A percentile compares a stretch with the other conserved stretches of the same genome.
These are phyloP conservation scores for Melaleuca quinquenervia DNA, from an alignment of 345 rosid genomes.

Conservation along the genomic window DNA sequence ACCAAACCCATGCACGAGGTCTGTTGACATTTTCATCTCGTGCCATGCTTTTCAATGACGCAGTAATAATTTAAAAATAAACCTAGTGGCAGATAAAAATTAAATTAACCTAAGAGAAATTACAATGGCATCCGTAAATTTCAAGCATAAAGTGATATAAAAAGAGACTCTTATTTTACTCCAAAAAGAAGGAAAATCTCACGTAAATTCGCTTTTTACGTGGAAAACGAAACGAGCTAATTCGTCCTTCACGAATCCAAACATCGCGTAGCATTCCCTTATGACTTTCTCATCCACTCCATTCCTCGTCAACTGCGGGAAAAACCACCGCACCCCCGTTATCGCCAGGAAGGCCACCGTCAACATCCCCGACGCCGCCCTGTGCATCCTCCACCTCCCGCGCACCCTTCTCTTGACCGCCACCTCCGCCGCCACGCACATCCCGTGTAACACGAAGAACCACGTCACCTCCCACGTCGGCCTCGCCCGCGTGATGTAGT, in stretches of 20 bases:
- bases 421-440: constrained; percentile 30
- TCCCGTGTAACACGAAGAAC: constrained; percentile 51
- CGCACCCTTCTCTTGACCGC: constrained; percentile 16
- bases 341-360: constrained; percentile 21
- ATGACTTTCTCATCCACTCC: constrained; percentile 21
- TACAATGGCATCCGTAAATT: neutral
- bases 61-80: neutral
- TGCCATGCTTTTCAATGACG: neutral
- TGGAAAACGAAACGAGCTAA: neutral
- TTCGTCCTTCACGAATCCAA: constrained; percentile 7
- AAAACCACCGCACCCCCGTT: constrained; percentile 37
- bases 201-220: neutral
- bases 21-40: neutral
- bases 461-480: constrained; percentile 78
- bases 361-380: constrained; percentile 17
- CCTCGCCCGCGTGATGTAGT: constrained; percentile 18
- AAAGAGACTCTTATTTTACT: no score
- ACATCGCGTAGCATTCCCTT: constrained; percentile 11
- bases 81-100: neutral
- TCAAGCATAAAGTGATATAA: no score
- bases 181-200: no score
- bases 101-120: neutral
- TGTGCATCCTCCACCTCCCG: constrained; percentile 13
- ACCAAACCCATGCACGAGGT: no score
- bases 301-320: constrained; percentile 32